Base-by-base conservation (phyloP, 371 early-diverging fungal genomes). In the Neoconidiobolus thromboides region DNA sequence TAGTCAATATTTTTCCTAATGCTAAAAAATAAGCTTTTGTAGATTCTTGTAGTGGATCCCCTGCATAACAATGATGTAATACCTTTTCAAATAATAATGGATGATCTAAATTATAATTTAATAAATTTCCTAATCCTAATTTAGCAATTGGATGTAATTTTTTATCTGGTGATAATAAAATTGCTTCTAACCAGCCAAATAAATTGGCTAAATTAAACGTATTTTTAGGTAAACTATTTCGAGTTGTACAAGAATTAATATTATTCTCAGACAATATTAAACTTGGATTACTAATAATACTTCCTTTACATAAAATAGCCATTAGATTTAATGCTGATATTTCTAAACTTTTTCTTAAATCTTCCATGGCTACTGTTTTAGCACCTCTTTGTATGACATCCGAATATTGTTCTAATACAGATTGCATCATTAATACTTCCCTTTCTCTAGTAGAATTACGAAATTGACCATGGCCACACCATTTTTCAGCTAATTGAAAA, bases 401-500 rank as follows among this genome's bases (percentile, higher is more conserved):
- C 63, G 82, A 87, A 62, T 79, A 72, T 51, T 79, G 79, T 41
- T 91, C 91, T 57, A 92, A 67, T 0, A 85, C 82, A 50, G 73
- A 68, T 2, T 74, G 65, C 63, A 90, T 83, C 79, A 89, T 83
- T 48, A 77, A 79, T 1, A 75, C 77, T 63, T 93, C 90, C 0
- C 81, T 68, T 2, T 86, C 86, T 1, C 82, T 72, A 5, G 80
- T 77, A 1, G 63, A 48, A n/a, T 70, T 72, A 0, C 85, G 74
- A 46, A 75, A 74, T 43, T 69, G 71, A 0, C 94, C 93, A 64
- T 85, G 81, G 1, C 95, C 89, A 68, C 93, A 88, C 96, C 96
- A 96, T 50, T 83, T 77, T 67, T 92, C 93, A 72, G 93, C 83
- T 63, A 92, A 74, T 61, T 77, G 76, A 70, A 90, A 94, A 36